A percentile compares a stretch with the other conserved stretches of the same genome.
Evolutionary conservation across 805 yeast species (phyloP).

Genomic region (Kodamaea nitidulidarum): DNA sequence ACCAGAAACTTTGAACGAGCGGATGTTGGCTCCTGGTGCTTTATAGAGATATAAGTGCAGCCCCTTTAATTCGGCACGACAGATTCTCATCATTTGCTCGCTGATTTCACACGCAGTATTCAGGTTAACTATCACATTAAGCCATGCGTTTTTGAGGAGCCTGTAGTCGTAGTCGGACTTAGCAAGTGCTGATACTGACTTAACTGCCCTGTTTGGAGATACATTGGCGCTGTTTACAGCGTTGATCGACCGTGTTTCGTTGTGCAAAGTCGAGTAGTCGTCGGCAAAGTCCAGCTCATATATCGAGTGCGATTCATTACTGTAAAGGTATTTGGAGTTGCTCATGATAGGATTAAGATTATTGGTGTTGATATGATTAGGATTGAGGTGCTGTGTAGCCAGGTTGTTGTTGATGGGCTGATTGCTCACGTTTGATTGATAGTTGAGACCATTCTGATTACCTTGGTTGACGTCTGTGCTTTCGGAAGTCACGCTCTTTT

Average conservation of each 20-base stretch:
- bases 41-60: slow-evolving; percentile 60
- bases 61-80: slow-evolving; percentile 67
- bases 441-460: background rate
- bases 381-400: background rate
- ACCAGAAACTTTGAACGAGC: slow-evolving; percentile 20
- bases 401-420: background rate
- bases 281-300: slow-evolving; percentile 2
- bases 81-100: slow-evolving; percentile 42
- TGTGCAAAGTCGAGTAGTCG: slow-evolving; percentile 4
- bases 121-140: slow-evolving; percentile 34
- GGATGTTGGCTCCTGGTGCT: slow-evolving; percentile 44
- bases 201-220: slow-evolving; percentile 3
- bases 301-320: slow-evolving; percentile 6
- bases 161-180: slow-evolving; percentile 30
- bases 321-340: background rate
- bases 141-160: slow-evolving; percentile 33
- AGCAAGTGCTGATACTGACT: slow-evolving; percentile 18
- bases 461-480: background rate
- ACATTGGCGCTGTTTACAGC: background rate
- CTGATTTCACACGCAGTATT: slow-evolving; percentile 28
- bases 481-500: background rate
- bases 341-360: background rate
- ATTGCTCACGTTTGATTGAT: background rate
- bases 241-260: background rate
- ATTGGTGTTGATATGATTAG: background rate